Percentiles rank a stretch among this genome's conserved stretches.
Conservation (phyloP, 2,329 filamentous ascomycete genomes). For the Penicillium sp. region DNA sequence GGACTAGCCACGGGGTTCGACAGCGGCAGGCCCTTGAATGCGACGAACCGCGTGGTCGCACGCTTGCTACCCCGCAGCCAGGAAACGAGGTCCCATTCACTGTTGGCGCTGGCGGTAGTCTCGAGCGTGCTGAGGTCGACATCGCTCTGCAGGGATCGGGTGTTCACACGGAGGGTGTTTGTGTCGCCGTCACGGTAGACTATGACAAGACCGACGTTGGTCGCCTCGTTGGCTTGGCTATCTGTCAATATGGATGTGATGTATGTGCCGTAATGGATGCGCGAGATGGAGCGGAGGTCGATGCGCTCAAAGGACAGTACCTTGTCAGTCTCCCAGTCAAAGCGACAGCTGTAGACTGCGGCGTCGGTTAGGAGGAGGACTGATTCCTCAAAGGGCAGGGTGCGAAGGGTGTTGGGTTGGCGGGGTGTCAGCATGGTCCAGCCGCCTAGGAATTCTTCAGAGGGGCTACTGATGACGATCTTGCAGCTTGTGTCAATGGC, state of each 20-base stretch:
- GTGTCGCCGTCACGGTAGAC: constrained; percentile 70
- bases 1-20: constrained; percentile 31
- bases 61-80: constrained; percentile 39
- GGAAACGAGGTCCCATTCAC: constrained; percentile 45
- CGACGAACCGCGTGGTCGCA: constrained; percentile 38
- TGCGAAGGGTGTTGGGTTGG: constrained; percentile 66
- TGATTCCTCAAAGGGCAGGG: constrained; percentile 78
- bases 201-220: constrained; percentile 82
- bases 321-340: constrained; percentile 95
- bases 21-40: constrained; percentile 46
- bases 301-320: constrained; percentile 89
- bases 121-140: constrained; percentile 50
- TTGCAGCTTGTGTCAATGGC: constrained; percentile 87
- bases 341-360: constrained; percentile 83
- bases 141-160: constrained; percentile 66
- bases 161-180: constrained; percentile 78
- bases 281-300: constrained; percentile 69
- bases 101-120: constrained; percentile 26
- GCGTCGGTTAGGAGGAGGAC: constrained; percentile 82
- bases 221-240: constrained; percentile 71
- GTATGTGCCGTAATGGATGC: constrained; percentile 79
- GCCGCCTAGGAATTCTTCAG: constrained; percentile 81
- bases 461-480: constrained; percentile 79
- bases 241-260: constrained; percentile 83
- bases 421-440: constrained; percentile 85